Base-by-base conservation (phyloP, 2,329 filamentous ascomycete species). In the Aspergillus carbonarius region DNA sequence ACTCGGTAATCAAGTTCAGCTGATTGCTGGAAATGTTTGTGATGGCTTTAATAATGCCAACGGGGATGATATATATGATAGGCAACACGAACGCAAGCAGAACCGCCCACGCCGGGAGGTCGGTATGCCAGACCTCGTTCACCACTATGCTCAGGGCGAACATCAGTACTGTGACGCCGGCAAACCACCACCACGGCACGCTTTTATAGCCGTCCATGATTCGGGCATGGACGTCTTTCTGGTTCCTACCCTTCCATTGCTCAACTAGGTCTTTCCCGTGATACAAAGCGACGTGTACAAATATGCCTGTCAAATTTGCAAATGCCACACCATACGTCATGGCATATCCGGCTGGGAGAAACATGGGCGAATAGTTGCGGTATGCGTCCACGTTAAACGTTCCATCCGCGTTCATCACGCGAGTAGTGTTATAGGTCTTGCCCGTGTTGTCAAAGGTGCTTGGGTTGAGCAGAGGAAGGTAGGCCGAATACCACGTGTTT, bases 401-500 rank as follows among this genome's bases (percentile, higher is more conserved):
- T n/a, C 82, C 78, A 63, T 86, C 77, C 4, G 73, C 63, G 55
- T 82, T 82, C 55, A 89, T 78, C 50, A 89, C 87, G n/a, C 78
- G 79, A 3, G 78, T 78, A 4, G 87, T 84, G 60, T 88, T 82
- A 74, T 90, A 89, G 9, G 76, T 63, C 1, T 74, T 68, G 23
- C 85, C 87, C 0, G 79, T 86, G 67, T 89, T 89, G 74, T 89
- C 87, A 68, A 84, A 89, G 1, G 83, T 85, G 60, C 83, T 80
- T 13, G 82, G 81, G 56, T 82, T 84, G 61, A 85, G 81, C 23
- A 89, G 81, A 1, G 86, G 85, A 55, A 90, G 76, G 68, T 87
- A 87, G 58, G 84, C 81, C 34, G 85, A 76, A 61, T 74, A 76
- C 77, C 78, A 80, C 60, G 84, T 82, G 47, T 87, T 88, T 30